Base-by-base conservation (phyloP, 441 rosid species). In the Euphorbia celastroides region DNA sequence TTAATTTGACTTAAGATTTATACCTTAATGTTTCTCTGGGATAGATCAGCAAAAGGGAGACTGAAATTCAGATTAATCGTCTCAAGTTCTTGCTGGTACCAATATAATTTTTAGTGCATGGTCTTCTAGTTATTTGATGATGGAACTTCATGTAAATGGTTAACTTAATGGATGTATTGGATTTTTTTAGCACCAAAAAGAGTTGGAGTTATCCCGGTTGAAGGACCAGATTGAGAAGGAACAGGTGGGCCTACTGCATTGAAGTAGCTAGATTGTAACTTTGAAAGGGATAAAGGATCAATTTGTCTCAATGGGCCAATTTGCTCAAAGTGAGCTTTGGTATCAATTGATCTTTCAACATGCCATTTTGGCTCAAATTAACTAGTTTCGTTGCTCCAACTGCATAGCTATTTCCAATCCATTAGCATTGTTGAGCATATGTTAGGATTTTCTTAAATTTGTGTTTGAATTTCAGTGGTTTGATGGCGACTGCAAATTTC, bases 181-280 rank as follows among this genome's bases (percentile, higher is more conserved):
- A 12, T 58, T 38, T 77, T 70, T 57, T 64, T 78, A 90, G 98
- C 86, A 76, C 73, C 84, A 90, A 69, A 93, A 88, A 78, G 94
- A 88, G 84, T 70, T 81, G 80, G 94, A 93, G 75, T 60, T 93
- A 72, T 84, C 88, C 63, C 78, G 5, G 62, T 74, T 93, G 82
- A 90, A 88, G 76, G 88, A 90, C 70, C 91, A 80, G 69, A 88
- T 90, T 77, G 87, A 88, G 77, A 87, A 80, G 82, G 96, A 88
- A 81, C 83, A 88, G 88, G 96, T 90, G 75, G 14, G 23, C 42
- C 50, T 41, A 19, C 64, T 60, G 10, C 13, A 0, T 48, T 36
- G 17, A 11, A 51, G 32, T 55, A 32, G 38, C 22, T 58, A 41
- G 65, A 25, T 26, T 64, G 41, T 25, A 46, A 4, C 38, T 34